Percentiles rank a stretch among this genome's conserved stretches.
Conservation (phyloP, 352 stramenopile species). For the Pythium utonaiense region DNA sequence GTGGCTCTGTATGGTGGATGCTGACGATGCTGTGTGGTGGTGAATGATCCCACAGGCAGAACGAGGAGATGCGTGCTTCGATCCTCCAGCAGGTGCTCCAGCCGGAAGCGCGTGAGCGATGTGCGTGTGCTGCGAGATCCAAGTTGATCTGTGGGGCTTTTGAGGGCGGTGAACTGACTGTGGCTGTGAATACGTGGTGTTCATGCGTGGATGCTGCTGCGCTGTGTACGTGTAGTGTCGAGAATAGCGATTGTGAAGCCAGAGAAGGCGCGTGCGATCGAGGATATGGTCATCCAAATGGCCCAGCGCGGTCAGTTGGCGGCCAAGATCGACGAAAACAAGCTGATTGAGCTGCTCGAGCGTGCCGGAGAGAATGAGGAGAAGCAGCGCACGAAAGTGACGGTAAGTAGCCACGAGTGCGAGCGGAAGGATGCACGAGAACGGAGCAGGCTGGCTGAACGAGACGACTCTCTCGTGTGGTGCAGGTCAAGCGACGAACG, state of each 20-base stretch:
- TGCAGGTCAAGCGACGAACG: conserved; percentile 82
- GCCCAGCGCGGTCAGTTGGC: conserved; percentile 76
- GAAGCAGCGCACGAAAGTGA: conserved; percentile 87
- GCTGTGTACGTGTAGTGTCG: conserved; percentile 46
- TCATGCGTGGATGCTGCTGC: background rate
- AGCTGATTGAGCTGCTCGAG: conserved; percentile 82
- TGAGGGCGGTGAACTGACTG: background rate
- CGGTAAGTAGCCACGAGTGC: conserved; percentile 33
- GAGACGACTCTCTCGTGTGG: background rate
- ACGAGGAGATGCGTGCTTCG: conserved; percentile 79
- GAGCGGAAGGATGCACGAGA: background rate
- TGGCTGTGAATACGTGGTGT: too few relatives aligned
- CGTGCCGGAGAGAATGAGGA: conserved; percentile 75
- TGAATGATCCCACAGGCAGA: conserved; percentile 33
- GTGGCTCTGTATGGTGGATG: too few relatives aligned
- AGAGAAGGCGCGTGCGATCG: conserved; percentile 79
- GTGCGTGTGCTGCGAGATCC: conserved; percentile 48
- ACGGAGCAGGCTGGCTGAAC: background rate
- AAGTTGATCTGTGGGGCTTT: background rate
- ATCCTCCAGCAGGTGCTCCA: conserved; percentile 77
- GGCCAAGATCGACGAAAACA: conserved; percentile 80
- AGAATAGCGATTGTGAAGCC: conserved; percentile 89
- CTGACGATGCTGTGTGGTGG: background rate
- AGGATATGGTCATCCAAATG: conserved; percentile 87
- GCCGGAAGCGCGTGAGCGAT: conserved; percentile 69